Conservation (phyloP, 176 grass and related monocot species). For the Oropetium thomaeum region DNA sequence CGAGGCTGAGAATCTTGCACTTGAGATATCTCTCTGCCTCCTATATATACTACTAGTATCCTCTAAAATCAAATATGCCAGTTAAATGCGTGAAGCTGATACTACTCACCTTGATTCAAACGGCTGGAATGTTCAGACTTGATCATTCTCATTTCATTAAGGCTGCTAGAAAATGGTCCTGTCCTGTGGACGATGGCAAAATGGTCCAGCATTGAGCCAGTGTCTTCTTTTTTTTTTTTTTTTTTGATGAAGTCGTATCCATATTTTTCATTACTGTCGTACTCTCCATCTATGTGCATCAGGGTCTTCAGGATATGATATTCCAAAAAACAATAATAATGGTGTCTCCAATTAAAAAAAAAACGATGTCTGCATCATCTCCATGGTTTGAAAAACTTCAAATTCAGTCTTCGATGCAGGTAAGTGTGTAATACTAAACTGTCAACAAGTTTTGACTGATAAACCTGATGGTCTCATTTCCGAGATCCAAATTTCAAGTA, state of each 20-base stretch:
- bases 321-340: background rate
- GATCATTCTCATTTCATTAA: background rate
- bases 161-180: background rate
- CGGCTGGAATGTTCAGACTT: background rate
- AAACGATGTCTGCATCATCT: background rate
- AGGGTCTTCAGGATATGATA: background rate
- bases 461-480: background rate
- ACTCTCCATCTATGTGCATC: background rate
- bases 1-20: background rate
- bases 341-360: too few relatives aligned
- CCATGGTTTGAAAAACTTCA: background rate
- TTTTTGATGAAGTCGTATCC: background rate
- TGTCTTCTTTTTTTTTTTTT: too few relatives aligned
- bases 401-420: background rate
- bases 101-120: background rate
- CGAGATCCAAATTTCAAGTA: background rate
- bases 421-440: too few relatives aligned
- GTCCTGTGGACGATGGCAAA: too few relatives aligned
- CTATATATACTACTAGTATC: too few relatives aligned
- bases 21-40: background rate
- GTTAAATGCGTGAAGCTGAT: background rate
- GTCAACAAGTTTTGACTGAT: background rate
- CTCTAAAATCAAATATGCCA: background rate
- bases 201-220: too few relatives aligned
- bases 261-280: conserved; percentile 15